Evolutionary conservation across 768 basidiomycete species (phyloP).

Genomic region (Auricularia auricula-judae): DNA sequence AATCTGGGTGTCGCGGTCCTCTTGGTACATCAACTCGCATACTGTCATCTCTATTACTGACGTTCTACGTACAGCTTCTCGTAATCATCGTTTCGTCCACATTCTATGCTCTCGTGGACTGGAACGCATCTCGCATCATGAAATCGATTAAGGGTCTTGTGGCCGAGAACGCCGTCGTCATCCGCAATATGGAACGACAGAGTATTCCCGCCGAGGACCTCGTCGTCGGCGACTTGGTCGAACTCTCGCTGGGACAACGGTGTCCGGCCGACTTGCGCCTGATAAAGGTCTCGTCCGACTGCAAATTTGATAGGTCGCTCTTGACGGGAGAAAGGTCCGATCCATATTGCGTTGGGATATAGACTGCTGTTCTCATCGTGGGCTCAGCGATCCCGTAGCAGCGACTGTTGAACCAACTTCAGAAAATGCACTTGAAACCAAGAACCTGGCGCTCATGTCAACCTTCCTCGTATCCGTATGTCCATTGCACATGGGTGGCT

Average conservation of each 20-base stretch:
- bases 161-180: constrained; percentile 50
- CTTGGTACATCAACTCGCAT: constrained; percentile 27
- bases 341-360: too few species aligned
- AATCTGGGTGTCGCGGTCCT: constrained; percentile 54
- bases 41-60: constrained; percentile 11
- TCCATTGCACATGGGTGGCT: too few species aligned
- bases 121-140: constrained; percentile 47
- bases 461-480: constrained; percentile 22
- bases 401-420: constrained; percentile 35
- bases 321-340: constrained; percentile 47
- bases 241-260: constrained; percentile 52
- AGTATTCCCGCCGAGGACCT: constrained; percentile 47
- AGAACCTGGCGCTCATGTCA: constrained; percentile 38
- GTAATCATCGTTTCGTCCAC: constrained; percentile 32
- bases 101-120: constrained; percentile 44
- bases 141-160: constrained; percentile 55
- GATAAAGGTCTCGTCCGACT: constrained; percentile 44
- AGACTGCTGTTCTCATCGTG: not conserved
- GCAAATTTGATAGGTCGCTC: constrained; percentile 51
- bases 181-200: constrained; percentile 40
- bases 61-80: constrained; percentile 20
- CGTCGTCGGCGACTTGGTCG: constrained; percentile 57
- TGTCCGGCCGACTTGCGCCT: constrained; percentile 62
- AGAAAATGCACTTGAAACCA: constrained; percentile 37
- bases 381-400: constrained; percentile 30